These are phyloP conservation scores for Geotrichum fermentans DNA, from an alignment of 1,139 yeast genomes.

Conservation along the genomic window DNA sequence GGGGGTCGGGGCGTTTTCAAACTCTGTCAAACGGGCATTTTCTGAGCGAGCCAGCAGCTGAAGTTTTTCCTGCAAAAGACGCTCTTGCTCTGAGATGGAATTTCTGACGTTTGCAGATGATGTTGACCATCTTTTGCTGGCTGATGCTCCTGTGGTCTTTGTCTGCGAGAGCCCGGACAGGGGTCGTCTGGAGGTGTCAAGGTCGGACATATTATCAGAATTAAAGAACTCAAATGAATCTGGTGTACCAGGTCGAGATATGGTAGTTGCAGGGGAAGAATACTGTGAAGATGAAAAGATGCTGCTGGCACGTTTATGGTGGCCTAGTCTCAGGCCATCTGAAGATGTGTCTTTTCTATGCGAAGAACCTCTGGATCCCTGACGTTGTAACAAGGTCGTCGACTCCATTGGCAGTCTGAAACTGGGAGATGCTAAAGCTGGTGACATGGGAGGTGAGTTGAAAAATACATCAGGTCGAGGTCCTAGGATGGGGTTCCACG, in stretches of 20 bases:
- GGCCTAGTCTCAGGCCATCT: background rate
- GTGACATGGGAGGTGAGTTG: background rate
- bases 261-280: conserved; percentile 10
- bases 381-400: conserved; percentile 1
- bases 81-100: conserved; percentile 26
- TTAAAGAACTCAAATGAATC: conserved; percentile 7
- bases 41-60: conserved; percentile 34
- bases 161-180: background rate
- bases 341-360: background rate
- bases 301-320: conserved; percentile 7
- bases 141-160: background rate
- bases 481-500: conserved; percentile 11
- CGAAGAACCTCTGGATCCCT: conserved; percentile 1
- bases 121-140: conserved; percentile 8
- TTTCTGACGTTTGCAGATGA: conserved; percentile 2
- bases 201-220: background rate
- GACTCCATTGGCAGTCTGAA: conserved; percentile 6
- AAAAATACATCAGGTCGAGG: background rate
- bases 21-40: conserved; percentile 29
- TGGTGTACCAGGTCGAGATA: conserved; percentile 12
- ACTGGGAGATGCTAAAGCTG: background rate
- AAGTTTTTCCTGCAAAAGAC: conserved; percentile 31
- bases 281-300: conserved; percentile 7
- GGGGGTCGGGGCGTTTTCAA: background rate
- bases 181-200: background rate